Base-by-base conservation (phyloP, 2,329 filamentous ascomycete genomes). In the Aspergillus sp. region DNA sequence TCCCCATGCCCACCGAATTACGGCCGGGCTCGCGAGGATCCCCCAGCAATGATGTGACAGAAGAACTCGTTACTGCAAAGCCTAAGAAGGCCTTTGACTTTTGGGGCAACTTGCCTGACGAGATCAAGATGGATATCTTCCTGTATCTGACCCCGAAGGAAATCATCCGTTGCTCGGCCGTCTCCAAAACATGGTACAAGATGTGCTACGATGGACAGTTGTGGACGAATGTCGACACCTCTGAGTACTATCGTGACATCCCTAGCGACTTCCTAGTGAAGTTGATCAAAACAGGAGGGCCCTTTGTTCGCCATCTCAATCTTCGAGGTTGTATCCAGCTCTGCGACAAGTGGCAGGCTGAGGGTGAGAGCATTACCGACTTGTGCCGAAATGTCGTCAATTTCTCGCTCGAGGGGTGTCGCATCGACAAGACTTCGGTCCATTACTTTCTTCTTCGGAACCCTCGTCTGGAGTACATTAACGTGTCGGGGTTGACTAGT, bases 191-290 rank as follows among this genome's bases (percentile, higher is more conserved):
- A 5, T 97, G 94, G 78, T 79, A 96, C 70, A 80, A 81, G 45
- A 85, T 89, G 72, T 97, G 93, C 73, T 96, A 93, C 63, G 93
- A 99, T 69, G 94, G 94, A 2, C 94, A 99, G 73, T 76, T 97
- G 14, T 99, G 94, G 94, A 86, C 85, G 3, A 84, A 82, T 40
- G 81, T 97, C 45, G 91, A 97, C 69, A 85, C 89, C 2, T 87
- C 91, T 6, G 86, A 89, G 46, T 97, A 93, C 71, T 97, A 97
- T 68, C 83, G 82, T 58, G 84, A 91, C 48, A 97, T 97, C 58
- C 88, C 93, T 0, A 89, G 88, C 19, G 86, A 89, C 58, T 89
- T 89, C 0, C 76, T 99, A 45, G 84, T 91, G 51, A 91, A 88
- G 64, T 91, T 97, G 56, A 91, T 97, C 65, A 84, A 86, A 1